A percentile compares a stretch with the other conserved stretches of the same genome.
Evolutionary conservation across 192 early-diverging fungal species (phyloP).

Genomic region (Gamsiella multidivaricata): DNA sequence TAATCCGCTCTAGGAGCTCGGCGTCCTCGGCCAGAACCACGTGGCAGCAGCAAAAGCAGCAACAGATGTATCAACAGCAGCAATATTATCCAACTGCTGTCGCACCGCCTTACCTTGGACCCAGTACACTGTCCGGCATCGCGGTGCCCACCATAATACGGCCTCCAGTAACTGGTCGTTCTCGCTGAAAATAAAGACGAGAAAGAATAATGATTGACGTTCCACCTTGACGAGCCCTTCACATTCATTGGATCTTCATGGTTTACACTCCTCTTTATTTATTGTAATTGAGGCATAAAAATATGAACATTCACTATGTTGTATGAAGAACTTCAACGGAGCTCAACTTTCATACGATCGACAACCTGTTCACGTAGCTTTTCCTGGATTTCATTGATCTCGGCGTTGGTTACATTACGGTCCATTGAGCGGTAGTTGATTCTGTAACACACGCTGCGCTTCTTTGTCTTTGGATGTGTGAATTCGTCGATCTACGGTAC

Average conservation of each 20-base stretch:
- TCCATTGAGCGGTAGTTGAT: slow-evolving; percentile 99
- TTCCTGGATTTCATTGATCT: slow-evolving; percentile 94
- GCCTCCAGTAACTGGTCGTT: not conserved
- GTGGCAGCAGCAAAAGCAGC: slow-evolving; percentile 30
- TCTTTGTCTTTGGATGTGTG: slow-evolving; percentile 85
- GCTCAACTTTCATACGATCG: slow-evolving; percentile 74
- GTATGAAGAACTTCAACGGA: slow-evolving; percentile 65
- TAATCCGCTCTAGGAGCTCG: not conserved
- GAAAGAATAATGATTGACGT: not conserved
- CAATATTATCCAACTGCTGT: not conserved
- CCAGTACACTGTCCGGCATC: not conserved
- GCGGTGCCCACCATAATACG: not conserved
- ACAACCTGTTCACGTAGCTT: slow-evolving; percentile 74
- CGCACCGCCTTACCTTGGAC: not conserved
- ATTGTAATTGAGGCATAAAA: too few species aligned
- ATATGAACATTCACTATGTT: too few species aligned
- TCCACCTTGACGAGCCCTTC: too few species aligned
- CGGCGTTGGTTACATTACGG: slow-evolving; percentile 91
- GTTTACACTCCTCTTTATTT: too few species aligned
- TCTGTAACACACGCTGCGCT: slow-evolving; percentile 87
- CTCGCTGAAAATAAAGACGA: not conserved
- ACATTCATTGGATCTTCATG: too few species aligned
- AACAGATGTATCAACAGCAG: slow-evolving; percentile 10
- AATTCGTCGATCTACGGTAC: slow-evolving; percentile 85
- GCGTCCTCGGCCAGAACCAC: slow-evolving; percentile 4